Base-by-base conservation (phyloP, 768 basidiomycete species). In the Kockovaella imperatae region DNA sequence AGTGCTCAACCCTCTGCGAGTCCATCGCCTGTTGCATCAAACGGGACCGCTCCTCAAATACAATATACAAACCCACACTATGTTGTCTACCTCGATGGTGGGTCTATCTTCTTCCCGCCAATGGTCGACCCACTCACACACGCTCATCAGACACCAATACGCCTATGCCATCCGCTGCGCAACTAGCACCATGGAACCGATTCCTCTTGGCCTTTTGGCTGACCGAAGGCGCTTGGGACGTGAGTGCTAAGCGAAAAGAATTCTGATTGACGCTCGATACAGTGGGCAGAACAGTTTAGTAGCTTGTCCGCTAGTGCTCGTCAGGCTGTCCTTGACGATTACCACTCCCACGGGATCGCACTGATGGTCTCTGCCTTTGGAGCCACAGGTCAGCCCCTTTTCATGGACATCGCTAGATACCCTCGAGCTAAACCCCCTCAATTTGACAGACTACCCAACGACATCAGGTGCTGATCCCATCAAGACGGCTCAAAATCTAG, bases 341-440 rank as follows among this genome's bases (percentile, higher is more conserved):
- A 81, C 57, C 67, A 72, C 28, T 74, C 75, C 14, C 78, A 79
- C 5, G 80, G 79, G 0, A 75, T 81, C 59, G 77, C 75, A 50
- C 60, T 81, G 29, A 75, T 80, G 42, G 81, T 83, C 5, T 79
- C 80, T 17, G 77, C 75, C 4, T 82, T 80, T 56, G 80, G 80
- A 28, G 65, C 79, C 2, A 74, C 70, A 20, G 71, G 57, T 62
- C 25, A 43, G 60, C 50, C 20, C 7, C 4, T 18, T 40, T 29
- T 5, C n/a, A 10, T 15, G 7, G 21, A 17, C 28, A 14, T 11
- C 10, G 29, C 5, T n/a, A n/a, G n/a, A n/a, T n/a, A 17, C 26
- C 25, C 21, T 23, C 6, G n/a, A 18, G 41, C 35, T 45, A 4
- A 28, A n/a, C n/a, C n/a, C n/a, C n/a, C n/a, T n/a, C n/a, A n/a